Evolutionary conservation across 1,139 yeast species (phyloP), one percentile per base, ranked within the genome.

Genomic region (Taiozyma sp.): DNA sequence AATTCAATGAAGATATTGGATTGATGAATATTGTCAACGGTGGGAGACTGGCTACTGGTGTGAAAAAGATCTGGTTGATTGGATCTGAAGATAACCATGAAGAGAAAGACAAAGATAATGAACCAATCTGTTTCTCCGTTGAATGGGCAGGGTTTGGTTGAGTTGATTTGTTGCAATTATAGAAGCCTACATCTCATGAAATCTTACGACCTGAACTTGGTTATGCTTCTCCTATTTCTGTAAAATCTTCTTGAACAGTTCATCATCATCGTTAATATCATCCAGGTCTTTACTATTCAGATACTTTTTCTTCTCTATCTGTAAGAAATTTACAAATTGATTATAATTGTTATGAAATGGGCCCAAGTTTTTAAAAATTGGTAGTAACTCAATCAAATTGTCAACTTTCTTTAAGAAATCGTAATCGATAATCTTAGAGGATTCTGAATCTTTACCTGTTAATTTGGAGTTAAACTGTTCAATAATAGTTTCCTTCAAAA

Each of bases 31-130:
- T 90, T 32, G 81, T 89, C 0, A 83, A 85, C 28, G 90, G 96
- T 26, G 97, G 98, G 0, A 73, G 99, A 56, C 69, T 93, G 50
- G 97, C 97, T 1, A 90, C 98, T 0, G 85, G 95, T 1, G 98
- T 93, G 11, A 91, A 93, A 66, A 93, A 93, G 66, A 74, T 86
- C 40, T 87, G 90, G 87, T 79, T 88, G 10, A 67, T 91, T 7
- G 81, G 83, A 4, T 85, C 79, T 29, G 68, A 63, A 26, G 55
- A 3, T 53, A 41, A 55, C 7, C 6, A 56, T 13, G 62, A 60
- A 6, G 53, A 52, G 11, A 53, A 16, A 9, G 37, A 29, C 21
- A 50, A 56, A 41, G 59, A 60, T 10, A 51, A 54, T 24, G 62
- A 63, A 26, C 62, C 71, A 3, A 64, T 68, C 14, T 72, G 76